Evolutionary conservation across 257 asterid genomes (phyloP).

Genomic region (Rauvolfia tetraphylla): DNA sequence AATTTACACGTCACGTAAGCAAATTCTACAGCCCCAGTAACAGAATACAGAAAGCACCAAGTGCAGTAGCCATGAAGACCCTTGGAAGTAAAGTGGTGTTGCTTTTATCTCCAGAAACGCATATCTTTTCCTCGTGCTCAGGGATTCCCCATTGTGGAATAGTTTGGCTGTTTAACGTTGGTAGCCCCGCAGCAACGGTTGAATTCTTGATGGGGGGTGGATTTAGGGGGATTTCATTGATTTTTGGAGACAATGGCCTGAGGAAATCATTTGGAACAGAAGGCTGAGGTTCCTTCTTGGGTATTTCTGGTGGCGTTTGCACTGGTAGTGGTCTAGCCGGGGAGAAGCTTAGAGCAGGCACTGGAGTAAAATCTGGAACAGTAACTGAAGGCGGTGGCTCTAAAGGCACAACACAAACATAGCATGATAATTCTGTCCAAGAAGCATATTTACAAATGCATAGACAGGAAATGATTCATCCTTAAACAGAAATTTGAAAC

Average conservation of each 20-base stretch:
- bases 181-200: neutral
- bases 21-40: neutral
- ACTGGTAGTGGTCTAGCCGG: neutral
- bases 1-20: neutral
- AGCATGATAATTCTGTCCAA: neutral
- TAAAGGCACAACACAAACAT: neutral
- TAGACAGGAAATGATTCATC: neutral
- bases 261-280: constrained; percentile 15
- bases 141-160: neutral
- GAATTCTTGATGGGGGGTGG: constrained; percentile 1
- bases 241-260: constrained; percentile 14
- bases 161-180: neutral
- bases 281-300: constrained; percentile 5
- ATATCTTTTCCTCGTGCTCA: neutral
- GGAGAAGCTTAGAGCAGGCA: neutral
- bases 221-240: neutral
- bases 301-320: constrained; percentile 21
- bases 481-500: neutral
- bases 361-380: constrained; percentile 18
- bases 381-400: constrained; percentile 11
- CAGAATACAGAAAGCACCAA: neutral
- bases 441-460: neutral
- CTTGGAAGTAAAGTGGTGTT: neutral
- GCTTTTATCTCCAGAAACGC: neutral
- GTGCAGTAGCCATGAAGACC: neutral